phyloP scores from a whole-genome alignment of 345 rosid genomes.

The Jatropha curcas region DNA sequence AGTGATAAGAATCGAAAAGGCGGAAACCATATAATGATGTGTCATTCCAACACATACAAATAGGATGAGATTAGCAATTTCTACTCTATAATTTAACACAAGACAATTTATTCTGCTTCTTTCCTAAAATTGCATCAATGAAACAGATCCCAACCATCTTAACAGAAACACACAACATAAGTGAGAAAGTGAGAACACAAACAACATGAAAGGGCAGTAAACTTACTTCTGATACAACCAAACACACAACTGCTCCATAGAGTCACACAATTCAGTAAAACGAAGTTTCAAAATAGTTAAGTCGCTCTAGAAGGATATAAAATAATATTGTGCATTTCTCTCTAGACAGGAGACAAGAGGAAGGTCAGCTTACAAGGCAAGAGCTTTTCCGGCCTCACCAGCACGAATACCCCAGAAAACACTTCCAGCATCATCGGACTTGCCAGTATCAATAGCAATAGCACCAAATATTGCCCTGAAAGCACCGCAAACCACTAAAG shows the following conservation, averaged over 20 bases:
- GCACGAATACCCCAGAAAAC: conserved; percentile 56
- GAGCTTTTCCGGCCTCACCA: conserved; percentile 30
- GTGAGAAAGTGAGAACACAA: not conserved
- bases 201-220: not conserved
- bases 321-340: too few relatives aligned
- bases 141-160: not conserved
- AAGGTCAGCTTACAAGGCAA: conserved; percentile 24
- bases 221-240: not conserved
- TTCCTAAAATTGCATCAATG: not conserved
- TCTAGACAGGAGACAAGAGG: not conserved
- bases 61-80: too few relatives aligned
- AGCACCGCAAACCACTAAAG: conserved; percentile 52
- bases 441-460: conserved; percentile 52
- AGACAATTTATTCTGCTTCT: not conserved
- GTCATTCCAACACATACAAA: too few relatives aligned
- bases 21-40: too few relatives aligned
- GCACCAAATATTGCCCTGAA: conserved; percentile 76
- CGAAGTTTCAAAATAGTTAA: too few relatives aligned
- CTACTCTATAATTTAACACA: too few relatives aligned
- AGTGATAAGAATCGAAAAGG: too few relatives aligned
- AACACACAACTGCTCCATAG: not conserved
- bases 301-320: too few relatives aligned
- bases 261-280: not conserved
- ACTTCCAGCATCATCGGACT: conserved; percentile 47
- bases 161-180: not conserved